phyloP scores from a whole-genome alignment of 1,139 yeast species.

The Meyerozyma elateridarum region DNA sequence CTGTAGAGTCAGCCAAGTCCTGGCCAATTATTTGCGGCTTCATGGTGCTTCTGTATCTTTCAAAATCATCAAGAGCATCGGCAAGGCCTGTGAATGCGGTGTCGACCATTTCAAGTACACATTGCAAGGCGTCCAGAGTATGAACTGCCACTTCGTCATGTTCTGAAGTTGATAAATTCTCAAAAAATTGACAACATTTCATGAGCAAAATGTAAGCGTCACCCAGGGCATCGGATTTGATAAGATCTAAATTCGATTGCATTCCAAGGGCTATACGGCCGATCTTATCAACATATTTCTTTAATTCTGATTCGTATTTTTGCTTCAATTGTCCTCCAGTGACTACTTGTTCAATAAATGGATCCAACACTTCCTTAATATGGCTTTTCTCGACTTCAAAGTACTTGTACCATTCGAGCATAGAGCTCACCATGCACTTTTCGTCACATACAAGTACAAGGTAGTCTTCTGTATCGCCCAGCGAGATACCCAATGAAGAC shows the following conservation, averaged over 20 bases:
- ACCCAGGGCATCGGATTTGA: background rate
- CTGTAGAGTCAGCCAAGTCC: background rate
- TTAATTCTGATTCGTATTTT: background rate
- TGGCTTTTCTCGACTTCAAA: constrained; percentile 25
- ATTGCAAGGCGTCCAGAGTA: constrained; percentile 2
- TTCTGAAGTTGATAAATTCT: background rate
- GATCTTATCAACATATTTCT: background rate
- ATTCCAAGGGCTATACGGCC: background rate
- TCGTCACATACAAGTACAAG: constrained; percentile 54
- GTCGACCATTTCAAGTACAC: constrained; percentile 2
- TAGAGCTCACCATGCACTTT: constrained; percentile 57
- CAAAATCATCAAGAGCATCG: constrained; percentile 2
- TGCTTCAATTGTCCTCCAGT: background rate
- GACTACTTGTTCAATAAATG: background rate
- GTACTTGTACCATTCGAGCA: constrained; percentile 63
- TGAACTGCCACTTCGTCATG: background rate
- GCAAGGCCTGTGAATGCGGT: background rate
- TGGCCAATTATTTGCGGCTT: constrained; percentile 3
- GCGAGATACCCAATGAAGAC: constrained; percentile 43
- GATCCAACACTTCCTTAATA: constrained; percentile 5
- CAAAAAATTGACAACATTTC: background rate
- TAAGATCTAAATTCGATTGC: constrained; percentile 2
- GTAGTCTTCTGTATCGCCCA: constrained; percentile 61
- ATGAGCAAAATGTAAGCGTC: background rate
- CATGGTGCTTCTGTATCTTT: constrained; percentile 1